Evolutionary conservation across 805 yeast genomes (phyloP), one percentile per base, ranked within the genome.

Genomic region (Teunomyces cretensis): DNA sequence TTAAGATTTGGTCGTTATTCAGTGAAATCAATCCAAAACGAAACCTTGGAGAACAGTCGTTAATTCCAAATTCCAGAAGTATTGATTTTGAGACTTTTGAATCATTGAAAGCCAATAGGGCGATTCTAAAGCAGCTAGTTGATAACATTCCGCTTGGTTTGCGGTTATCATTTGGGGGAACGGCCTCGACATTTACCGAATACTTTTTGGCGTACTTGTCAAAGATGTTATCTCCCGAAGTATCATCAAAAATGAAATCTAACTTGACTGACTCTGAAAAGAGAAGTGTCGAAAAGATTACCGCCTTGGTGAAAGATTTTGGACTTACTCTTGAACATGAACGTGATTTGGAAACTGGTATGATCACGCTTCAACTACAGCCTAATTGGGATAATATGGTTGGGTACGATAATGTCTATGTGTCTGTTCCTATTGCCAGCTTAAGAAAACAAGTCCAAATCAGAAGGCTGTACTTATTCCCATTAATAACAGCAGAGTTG

Each of bases 1-100:
- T 86, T 56, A 85, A 82, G 44, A 80, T 82, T 50, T 86, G 79
- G 74, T 70, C 76, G 14, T 63, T 78, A 43, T 90, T 86, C 64
- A 78, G 83, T 56, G 90, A 84, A 52, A 70, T 79, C 16, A 80
- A 74, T 51, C 70, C 65, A 2, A 49, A 49, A 9, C 54, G 51
- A 36, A 37, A 39, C 19, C 9, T 28, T 12, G 46, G 46, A 11
- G 45, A 54, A 16, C 44, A 49, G 33, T 44, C 56, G 7, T 49
- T 71, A 17, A 50, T 71, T 2, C 69, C 74, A 5, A 63, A 68
- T 49, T 60, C 57, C 4, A 59, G 55, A 42, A 57, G 51, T 27
- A 48, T 70, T 5, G 74, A 70, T 38, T 76, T 71, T 52, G 70
- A 67, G 45, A 52, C 68, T 2, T 63, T 54, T 45, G 84, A 79